A percentile compares a stretch with the other conserved stretches of the same genome.
phyloP scores from a whole-genome alignment of 345 rosid genomes.

The Lepidium didymum region DNA sequence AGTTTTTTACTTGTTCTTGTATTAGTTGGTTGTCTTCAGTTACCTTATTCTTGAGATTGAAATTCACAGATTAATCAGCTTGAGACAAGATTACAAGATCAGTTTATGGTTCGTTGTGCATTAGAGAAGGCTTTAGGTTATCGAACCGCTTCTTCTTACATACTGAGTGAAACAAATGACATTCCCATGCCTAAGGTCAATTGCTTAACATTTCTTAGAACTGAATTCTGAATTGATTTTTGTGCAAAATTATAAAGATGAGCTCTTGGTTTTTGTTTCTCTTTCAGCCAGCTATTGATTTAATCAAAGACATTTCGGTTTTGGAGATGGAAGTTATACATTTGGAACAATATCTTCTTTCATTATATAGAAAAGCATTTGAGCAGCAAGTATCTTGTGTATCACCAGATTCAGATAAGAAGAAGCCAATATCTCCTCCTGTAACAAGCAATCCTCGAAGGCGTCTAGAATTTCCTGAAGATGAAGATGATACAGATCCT shows the following conservation, averaged over 20 bases:
- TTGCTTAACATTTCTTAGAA: constrained; percentile 8
- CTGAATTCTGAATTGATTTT: not conserved
- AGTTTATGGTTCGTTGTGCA: constrained; percentile 64
- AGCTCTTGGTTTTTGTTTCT: not conserved
- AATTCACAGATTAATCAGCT: constrained; percentile 68
- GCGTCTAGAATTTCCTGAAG: constrained; percentile 34
- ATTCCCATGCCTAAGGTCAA: constrained; percentile 59
- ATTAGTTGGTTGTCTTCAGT: not conserved
- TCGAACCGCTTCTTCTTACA: constrained; percentile 33
- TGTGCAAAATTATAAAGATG: not conserved
- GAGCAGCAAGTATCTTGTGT: constrained; percentile 52
- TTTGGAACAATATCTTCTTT: constrained; percentile 88
- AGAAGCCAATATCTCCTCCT: constrained; percentile 44
- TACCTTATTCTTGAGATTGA: not conserved
- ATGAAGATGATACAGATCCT: constrained; percentile 29
- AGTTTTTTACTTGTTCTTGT: not conserved
- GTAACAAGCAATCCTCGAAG: constrained; percentile 39
- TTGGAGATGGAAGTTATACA: constrained; percentile 87
- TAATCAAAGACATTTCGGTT: constrained; percentile 82
- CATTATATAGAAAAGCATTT: constrained; percentile 78
- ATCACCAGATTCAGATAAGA: constrained; percentile 43
- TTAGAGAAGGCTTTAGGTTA: constrained; percentile 85
- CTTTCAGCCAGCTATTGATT: constrained; percentile 66
- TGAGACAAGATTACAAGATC: constrained; percentile 70
- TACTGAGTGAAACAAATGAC: constrained; percentile 24